Conservation (phyloP, 371 early-diverging fungal genomes). For the Mycotypha africana region DNA sequence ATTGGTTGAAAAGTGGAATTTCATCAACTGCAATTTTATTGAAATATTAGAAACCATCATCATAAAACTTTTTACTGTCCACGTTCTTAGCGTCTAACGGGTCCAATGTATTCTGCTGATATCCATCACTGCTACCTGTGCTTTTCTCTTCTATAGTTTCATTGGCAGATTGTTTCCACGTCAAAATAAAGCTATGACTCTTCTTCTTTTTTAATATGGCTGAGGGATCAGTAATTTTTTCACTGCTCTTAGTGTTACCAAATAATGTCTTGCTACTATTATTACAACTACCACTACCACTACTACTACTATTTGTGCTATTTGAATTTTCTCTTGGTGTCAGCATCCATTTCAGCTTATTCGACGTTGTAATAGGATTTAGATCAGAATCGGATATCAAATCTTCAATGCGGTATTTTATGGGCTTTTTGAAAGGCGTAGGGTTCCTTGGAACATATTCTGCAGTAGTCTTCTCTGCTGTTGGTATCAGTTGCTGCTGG, state of each 20-base stretch:
- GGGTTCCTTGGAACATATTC: conserved; percentile 21
- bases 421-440: conserved; percentile 22
- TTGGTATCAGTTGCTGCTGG: background rate
- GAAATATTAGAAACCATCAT: conserved; percentile 18
- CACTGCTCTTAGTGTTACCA: background rate
- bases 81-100: conserved; percentile 29
- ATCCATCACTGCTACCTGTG: background rate
- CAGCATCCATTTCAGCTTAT: conserved; percentile 32
- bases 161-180: too few species aligned
- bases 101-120: conserved; percentile 9
- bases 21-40: too few species aligned
- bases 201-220: too few species aligned
- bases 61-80: conserved; percentile 21
- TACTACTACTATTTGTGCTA: background rate
- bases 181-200: conserved; percentile 11
- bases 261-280: conserved; percentile 3
- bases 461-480: conserved; percentile 5
- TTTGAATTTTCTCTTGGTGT: background rate
- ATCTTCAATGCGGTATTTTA: conserved; percentile 39
- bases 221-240: background rate
- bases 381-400: conserved; percentile 32
- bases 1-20: too few species aligned
- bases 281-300: background rate
- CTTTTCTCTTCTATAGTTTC: conserved; percentile 1
- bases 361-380: conserved; percentile 9